Conservation (phyloP, 108 stramenopile species). For the Skeletonema marinoi region DNA sequence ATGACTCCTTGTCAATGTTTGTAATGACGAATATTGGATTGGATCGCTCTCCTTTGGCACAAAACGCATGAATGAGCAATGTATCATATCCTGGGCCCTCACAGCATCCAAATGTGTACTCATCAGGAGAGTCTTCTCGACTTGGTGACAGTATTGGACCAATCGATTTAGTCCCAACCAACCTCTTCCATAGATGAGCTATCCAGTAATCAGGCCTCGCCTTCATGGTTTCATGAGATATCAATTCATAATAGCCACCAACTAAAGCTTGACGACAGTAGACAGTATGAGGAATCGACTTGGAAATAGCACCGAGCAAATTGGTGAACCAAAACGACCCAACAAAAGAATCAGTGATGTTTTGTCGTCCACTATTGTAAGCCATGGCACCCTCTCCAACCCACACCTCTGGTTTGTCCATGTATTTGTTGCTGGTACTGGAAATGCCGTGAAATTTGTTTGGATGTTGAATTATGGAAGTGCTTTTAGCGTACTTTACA, state of each 20-base stretch:
- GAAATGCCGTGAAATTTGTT: neutral
- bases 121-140: neutral
- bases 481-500: neutral
- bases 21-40: constrained; percentile 25
- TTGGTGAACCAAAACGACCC: constrained; percentile 37
- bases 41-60: constrained; percentile 9
- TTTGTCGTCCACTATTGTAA: constrained; percentile 32
- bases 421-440: constrained; percentile 13
- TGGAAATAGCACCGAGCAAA: constrained; percentile 30
- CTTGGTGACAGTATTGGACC: constrained; percentile 28
- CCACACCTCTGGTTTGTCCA: constrained; percentile 16
- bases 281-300: constrained; percentile 32
- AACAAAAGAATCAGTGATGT: constrained; percentile 27
- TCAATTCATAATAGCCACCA: constrained; percentile 34
- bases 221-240: constrained; percentile 23
- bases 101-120: constrained; percentile 37
- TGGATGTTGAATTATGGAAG: constrained; percentile 21
- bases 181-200: constrained; percentile 33
- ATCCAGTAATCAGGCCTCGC: constrained; percentile 48
- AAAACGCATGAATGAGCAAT: constrained; percentile 38
- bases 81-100: constrained; percentile 24
- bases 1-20: constrained; percentile 15
- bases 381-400: constrained; percentile 45
- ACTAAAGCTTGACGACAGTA: constrained; percentile 39
- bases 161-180: constrained; percentile 25